Conservation (phyloP, 202 grass and related monocot genomes). For the Schoenoplectus triqueter region DNA sequence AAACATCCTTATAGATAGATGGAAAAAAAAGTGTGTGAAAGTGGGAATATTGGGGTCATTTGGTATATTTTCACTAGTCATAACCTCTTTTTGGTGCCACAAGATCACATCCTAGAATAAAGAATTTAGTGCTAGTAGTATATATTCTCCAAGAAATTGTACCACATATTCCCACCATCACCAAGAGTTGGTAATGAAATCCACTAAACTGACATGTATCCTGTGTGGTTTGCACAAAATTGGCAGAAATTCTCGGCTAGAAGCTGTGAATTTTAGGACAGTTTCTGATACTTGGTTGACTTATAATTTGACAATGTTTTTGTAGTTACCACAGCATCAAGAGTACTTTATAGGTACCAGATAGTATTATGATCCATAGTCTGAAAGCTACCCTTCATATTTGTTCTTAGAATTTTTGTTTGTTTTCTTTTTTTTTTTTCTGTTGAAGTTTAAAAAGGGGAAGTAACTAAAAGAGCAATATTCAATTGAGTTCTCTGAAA, state of each 20-base stretch:
- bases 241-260: not conserved
- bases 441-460: not conserved
- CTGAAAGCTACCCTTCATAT: not conserved
- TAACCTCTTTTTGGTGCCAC: not conserved
- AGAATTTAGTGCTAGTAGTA: conserved; percentile 1
- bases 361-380: not conserved
- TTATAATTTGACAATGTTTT: not conserved
- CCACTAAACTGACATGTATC: not conserved
- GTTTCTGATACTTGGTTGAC: conserved; percentile 11
- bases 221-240: not conserved
- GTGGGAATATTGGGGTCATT: not conserved
- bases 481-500: not conserved
- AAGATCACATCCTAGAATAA: not conserved
- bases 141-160: conserved; percentile 26
- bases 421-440: not conserved
- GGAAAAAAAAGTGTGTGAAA: not conserved
- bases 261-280: conserved; percentile 7
- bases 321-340: not conserved
- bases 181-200: not conserved
- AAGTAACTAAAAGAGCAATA: not conserved
- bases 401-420: not conserved
- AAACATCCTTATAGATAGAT: not conserved
- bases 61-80: not conserved
- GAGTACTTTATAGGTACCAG: not conserved
- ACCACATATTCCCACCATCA: conserved; percentile 1